These are phyloP conservation scores for Pseudocercospora pini-densiflorae DNA, from an alignment of 2,329 filamentous ascomycete species.

Conservation along the genomic window DNA sequence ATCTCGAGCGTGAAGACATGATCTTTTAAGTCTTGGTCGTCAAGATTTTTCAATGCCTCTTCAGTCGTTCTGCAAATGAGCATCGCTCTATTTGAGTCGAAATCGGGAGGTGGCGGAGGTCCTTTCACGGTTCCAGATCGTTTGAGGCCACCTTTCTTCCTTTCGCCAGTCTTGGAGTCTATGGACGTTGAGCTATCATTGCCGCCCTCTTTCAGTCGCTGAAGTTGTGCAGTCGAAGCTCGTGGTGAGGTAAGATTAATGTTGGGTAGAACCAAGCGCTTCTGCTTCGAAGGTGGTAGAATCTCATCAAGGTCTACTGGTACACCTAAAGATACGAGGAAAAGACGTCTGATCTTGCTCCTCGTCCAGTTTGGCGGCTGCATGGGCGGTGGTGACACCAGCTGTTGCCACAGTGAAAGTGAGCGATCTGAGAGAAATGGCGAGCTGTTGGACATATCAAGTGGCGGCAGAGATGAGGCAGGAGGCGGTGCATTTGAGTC, in stretches of 20 bases:
- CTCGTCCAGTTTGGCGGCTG: constrained; percentile 98
- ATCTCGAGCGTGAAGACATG: constrained; percentile 73
- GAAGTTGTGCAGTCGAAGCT: constrained; percentile 37
- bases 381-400: constrained; percentile 90
- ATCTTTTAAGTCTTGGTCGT: constrained; percentile 71
- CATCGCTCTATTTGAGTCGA: constrained; percentile 78
- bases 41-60: constrained; percentile 79
- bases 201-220: constrained; percentile 43
- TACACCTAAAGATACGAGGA: constrained; percentile 93
- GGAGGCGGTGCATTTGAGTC: constrained; percentile 46
- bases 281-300: constrained; percentile 93
- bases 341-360: constrained; percentile 89
- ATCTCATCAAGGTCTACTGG: constrained; percentile 98
- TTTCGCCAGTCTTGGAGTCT: constrained; percentile 37
- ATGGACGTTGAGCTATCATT: constrained; percentile 40
- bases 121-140: constrained; percentile 55
- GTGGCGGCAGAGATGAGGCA: constrained; percentile 31
- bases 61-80: constrained; percentile 84
- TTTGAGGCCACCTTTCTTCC: constrained; percentile 28
- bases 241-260: constrained; percentile 54
- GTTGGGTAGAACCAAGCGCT: constrained; percentile 92
- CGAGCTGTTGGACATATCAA: constrained; percentile 45
- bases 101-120: constrained; percentile 70
- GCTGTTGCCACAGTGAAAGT: constrained; percentile 92
- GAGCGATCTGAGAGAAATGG: constrained; percentile 85